Evolutionary conservation across 164 flowering plant genomes (phyloP).

Genomic region (Tetrastigma voinierianum): DNA sequence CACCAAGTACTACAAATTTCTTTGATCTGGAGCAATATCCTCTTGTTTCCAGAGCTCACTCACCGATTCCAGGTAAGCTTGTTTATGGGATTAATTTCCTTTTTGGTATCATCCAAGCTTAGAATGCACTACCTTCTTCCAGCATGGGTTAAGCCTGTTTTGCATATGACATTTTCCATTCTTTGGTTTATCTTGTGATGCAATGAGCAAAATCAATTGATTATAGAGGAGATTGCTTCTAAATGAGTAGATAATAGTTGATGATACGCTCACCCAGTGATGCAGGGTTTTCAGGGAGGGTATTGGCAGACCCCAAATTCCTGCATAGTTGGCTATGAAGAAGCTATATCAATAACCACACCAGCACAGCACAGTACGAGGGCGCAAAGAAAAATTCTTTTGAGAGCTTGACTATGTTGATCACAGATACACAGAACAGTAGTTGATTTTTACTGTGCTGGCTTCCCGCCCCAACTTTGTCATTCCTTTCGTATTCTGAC

Average conservation of each 20-base stretch:
- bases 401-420: conserved; percentile 93
- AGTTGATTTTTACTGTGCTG: conserved; percentile 96
- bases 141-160: background rate
- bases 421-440: conserved; percentile 71
- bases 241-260: conserved; percentile 1
- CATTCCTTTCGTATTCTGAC: conserved; percentile 75
- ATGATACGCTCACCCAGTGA: conserved; percentile 14
- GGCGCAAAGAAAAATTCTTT: conserved; percentile 84
- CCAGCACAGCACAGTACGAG: conserved; percentile 88
- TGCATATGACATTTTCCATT: too few relatives aligned
- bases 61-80: conserved; percentile 75
- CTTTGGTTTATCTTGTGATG: too few relatives aligned
- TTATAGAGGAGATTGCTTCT: background rate
- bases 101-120: background rate
- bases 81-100: background rate
- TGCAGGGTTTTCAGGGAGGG: conserved; percentile 96
- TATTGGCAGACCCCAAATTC: conserved; percentile 96
- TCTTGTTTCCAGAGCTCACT: conserved; percentile 75
- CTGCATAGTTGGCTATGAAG: conserved; percentile 93
- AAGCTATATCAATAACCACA: conserved; percentile 89
- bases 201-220: background rate
- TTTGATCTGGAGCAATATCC: conserved; percentile 97
- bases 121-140: background rate
- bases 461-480: conserved; percentile 98
- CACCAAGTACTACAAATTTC: conserved; percentile 94